phyloP scores from a whole-genome alignment of 371 early-diverging fungal species.

The Mortierella sp. region DNA sequence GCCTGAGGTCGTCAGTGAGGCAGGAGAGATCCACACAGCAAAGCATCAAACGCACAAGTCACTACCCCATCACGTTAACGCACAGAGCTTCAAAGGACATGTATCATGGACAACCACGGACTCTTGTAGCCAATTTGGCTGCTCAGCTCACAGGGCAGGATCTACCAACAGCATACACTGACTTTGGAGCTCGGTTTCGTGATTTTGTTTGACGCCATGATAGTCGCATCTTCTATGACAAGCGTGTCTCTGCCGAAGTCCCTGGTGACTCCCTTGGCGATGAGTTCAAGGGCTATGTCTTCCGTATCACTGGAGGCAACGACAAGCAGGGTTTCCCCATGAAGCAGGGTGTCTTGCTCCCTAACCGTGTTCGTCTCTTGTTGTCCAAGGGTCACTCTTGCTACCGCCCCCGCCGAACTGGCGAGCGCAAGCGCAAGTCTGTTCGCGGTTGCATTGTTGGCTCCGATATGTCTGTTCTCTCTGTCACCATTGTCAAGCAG shows the following conservation, averaged over 20 bases:
- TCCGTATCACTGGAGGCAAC: constrained; percentile 99
- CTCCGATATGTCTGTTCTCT: constrained; percentile 94
- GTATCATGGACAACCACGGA: too few species aligned
- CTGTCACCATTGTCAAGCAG: constrained; percentile 96
- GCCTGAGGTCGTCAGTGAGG: too few species aligned
- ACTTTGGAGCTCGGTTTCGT: not conserved
- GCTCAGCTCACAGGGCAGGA: not conserved
- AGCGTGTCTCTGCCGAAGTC: constrained; percentile 97
- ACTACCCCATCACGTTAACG: too few species aligned
- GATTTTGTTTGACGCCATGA: not conserved
- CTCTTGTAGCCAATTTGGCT: too few species aligned
- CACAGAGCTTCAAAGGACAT: too few species aligned
- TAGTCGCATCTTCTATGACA: constrained; percentile 97
- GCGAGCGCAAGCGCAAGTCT: constrained; percentile 99
- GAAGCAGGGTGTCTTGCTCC: constrained; percentile 97
- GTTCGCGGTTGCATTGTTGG: constrained; percentile 99
- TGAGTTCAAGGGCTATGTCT: constrained; percentile 99
- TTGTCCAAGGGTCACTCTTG: constrained; percentile 98
- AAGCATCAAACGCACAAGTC: too few species aligned
- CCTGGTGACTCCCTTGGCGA: constrained; percentile 96
- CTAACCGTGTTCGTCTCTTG: constrained; percentile 94
- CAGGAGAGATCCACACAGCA: too few species aligned
- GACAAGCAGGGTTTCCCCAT: constrained; percentile 99
- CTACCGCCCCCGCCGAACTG: constrained; percentile 97
- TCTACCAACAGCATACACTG: not conserved